Conservation (phyloP, 495 filamentous ascomycete species). For the Daldinia caldariorum region DNA sequence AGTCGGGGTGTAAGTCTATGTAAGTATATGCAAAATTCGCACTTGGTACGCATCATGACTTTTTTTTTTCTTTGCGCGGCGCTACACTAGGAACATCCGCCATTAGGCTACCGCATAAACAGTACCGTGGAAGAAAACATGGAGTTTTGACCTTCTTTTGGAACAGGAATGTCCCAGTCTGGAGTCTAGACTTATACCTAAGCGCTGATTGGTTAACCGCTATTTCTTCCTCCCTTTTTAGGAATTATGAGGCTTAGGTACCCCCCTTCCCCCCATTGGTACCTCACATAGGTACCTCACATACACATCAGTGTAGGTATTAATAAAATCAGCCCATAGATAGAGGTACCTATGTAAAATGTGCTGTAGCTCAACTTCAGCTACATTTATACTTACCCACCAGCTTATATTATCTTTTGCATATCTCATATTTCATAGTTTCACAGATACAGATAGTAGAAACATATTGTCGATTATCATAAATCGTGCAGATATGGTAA, state of each 20-base stretch:
- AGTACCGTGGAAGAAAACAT: conserved; percentile 1
- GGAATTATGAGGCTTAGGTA: conserved; percentile 42
- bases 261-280: conserved; percentile 15
- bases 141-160: conserved; percentile 18
- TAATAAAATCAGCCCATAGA: conserved; percentile 1
- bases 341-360: no score
- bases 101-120: conserved; percentile 5
- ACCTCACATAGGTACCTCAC: not conserved
- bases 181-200: conserved; percentile 15
- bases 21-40: not conserved
- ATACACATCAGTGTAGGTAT: no score
- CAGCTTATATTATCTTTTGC: not conserved
- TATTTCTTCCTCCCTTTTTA: conserved; percentile 38
- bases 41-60: conserved; percentile 3
- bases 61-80: conserved; percentile 1
- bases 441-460: not conserved
- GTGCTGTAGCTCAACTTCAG: no score
- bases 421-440: not conserved
- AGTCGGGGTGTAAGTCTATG: no score
- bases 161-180: conserved; percentile 17
- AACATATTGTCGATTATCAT: not conserved
- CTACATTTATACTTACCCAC: no score
- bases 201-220: conserved; percentile 30
- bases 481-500: not conserved
- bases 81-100: conserved; percentile 9